phyloP scores from a whole-genome alignment of 176 grass and related monocot species.

The Oryza glumipatula region DNA sequence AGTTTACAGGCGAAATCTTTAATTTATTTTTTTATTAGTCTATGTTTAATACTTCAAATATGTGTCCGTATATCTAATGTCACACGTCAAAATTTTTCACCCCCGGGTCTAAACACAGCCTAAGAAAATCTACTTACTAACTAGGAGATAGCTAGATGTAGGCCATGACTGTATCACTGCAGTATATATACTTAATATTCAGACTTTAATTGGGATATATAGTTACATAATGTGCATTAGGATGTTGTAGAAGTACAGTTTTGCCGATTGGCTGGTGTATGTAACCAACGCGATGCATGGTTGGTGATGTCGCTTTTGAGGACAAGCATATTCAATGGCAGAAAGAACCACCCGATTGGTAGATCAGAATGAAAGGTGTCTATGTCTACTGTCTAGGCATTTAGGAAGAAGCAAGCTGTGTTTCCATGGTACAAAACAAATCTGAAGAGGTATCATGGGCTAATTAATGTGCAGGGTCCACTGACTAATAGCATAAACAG shows the following conservation, averaged over 20 bases:
- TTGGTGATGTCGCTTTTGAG: conserved; percentile 43
- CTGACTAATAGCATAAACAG: neutral
- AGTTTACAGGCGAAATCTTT: no score
- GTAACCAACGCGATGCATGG: conserved; percentile 21
- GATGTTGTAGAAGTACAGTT: conserved; percentile 28
- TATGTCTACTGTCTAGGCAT: conserved; percentile 17
- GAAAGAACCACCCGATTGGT: conserved; percentile 26
- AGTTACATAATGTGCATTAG: conserved; percentile 25
- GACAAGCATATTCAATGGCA: conserved; percentile 49
- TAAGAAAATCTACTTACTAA: neutral
- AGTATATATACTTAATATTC: neutral
- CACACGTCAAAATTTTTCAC: rapidly evolving
- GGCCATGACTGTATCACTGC: neutral
- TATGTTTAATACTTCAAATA: no score
- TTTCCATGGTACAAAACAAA: conserved; percentile 37
- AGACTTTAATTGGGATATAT: neutral
- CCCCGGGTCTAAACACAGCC: no score
- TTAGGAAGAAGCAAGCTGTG: conserved; percentile 41
- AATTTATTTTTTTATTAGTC: no score
- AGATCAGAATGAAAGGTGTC: conserved; percentile 23
- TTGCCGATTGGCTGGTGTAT: conserved; percentile 34
- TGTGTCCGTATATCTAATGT: rapidly evolving
- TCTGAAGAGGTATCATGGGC: conserved; percentile 20
- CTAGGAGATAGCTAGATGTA: neutral
- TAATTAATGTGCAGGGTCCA: neutral